These are phyloP conservation scores for Coix lacrymajobi DNA, from an alignment of 176 grass and related monocot species.

Conservation along the genomic window DNA sequence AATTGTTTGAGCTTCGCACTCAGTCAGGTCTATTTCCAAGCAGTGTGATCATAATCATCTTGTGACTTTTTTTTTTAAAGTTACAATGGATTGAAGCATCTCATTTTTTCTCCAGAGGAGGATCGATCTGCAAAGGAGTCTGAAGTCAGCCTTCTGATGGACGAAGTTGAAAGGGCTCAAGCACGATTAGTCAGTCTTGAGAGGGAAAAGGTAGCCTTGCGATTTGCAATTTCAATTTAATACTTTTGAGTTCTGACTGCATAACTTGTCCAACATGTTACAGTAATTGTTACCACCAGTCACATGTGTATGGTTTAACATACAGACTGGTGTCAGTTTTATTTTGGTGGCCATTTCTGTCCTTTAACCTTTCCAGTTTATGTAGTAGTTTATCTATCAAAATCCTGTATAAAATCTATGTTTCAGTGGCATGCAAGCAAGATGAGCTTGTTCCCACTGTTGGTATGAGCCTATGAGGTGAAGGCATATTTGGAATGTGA, in stretches of 20 bases:
- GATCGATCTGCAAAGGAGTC: constrained; percentile 82
- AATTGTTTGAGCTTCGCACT: constrained; percentile 96
- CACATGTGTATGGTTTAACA: not conserved
- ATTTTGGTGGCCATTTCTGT: not conserved
- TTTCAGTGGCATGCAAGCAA: not conserved
- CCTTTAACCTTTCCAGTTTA: not conserved
- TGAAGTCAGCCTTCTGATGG: constrained; percentile 89
- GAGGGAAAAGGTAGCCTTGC: constrained; percentile 81
- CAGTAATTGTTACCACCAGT: not conserved
- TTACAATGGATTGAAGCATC: constrained; percentile 22
- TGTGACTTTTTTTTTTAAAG: constrained; percentile 2
- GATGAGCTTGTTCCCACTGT: not conserved
- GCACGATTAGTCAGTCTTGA: constrained; percentile 89
- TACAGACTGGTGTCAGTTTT: not conserved
- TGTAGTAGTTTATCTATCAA: not conserved
- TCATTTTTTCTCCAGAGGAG: constrained; percentile 60
- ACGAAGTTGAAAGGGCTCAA: constrained; percentile 98
- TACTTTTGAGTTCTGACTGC: constrained; percentile 5
- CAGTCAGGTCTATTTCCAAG: constrained; percentile 68
- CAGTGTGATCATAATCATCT: not conserved
- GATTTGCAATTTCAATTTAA: not conserved
- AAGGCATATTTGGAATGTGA: not conserved
- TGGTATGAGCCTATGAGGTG: not conserved
- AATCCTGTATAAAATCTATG: not conserved
- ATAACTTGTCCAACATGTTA: not conserved